Evolutionary conservation across 2,329 filamentous ascomycete species (phyloP).

Genomic region (Ophiostoma himal-ulmi): DNA sequence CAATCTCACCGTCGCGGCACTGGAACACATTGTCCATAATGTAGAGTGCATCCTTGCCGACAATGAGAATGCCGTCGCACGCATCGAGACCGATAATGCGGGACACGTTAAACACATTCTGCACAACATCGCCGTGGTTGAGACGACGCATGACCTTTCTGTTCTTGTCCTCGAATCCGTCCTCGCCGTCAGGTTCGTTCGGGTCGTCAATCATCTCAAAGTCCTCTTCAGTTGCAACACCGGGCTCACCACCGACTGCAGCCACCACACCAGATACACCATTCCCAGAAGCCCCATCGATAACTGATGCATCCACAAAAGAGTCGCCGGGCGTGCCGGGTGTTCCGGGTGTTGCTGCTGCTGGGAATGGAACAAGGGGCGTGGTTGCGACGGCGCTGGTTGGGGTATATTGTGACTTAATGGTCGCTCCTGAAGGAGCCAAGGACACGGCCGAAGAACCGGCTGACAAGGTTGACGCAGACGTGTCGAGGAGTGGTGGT

Average conservation of each 20-base stretch:
- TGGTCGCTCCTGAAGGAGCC: not conserved
- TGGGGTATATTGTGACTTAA: not conserved
- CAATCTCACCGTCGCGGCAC: slow-evolving; percentile 88
- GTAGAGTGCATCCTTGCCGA: slow-evolving; percentile 88
- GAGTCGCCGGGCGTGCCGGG: not conserved
- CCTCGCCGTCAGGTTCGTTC: slow-evolving; percentile 68
- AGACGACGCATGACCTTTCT: slow-evolving; percentile 94
- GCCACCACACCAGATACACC: not conserved
- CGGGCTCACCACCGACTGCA: not conserved
- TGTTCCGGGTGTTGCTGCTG: not conserved
- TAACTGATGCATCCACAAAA: not conserved
- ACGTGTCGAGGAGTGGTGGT: slow-evolving; percentile 3
- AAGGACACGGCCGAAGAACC: not conserved
- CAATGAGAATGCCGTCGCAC: slow-evolving; percentile 84
- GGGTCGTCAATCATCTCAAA: slow-evolving; percentile 96
- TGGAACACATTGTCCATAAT: slow-evolving; percentile 97
- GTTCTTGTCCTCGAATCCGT: slow-evolving; percentile 93
- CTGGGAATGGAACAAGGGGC: not conserved
- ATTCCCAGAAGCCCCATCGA: not conserved
- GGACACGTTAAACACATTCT: slow-evolving; percentile 92
- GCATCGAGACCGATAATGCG: slow-evolving; percentile 90
- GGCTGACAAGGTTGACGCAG: not conserved
- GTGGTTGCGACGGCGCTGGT: not conserved
- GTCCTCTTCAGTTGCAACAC: slow-evolving; percentile 61
- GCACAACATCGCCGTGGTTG: slow-evolving; percentile 83